Base-by-base conservation (phyloP, 345 rosid species). In the Fremontodendron californicum region DNA sequence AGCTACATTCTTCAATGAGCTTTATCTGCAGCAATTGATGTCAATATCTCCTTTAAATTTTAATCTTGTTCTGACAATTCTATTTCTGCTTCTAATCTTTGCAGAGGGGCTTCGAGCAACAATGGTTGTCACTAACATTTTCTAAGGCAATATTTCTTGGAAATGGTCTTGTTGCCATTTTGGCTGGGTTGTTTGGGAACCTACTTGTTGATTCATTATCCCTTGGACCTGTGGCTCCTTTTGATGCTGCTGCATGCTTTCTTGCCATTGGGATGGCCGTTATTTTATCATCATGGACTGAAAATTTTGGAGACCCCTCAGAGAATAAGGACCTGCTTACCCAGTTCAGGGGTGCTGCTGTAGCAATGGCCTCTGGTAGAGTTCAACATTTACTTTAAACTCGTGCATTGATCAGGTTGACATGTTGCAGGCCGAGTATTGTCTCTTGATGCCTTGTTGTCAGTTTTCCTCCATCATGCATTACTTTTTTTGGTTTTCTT, bases 141-240 rank as follows among this genome's bases (percentile, higher is more conserved):
- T 94, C 98, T 18, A 93, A 94, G 82, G 97, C 98, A 69, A 89
- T 93, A 78, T 94, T 94, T 80, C 92, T 93, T 81, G 98, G 97
- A 60, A 94, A 93, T 75, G 98, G 98, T 77, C 90, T 94, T 75
- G 94, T 93, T 48, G 98, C 98, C 70, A 94, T 94, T 82, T 48
- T 94, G 31, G 58, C 98, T 37, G 98, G 98, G 31, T 81, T 93
- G 85, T 89, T 93, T 49, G 97, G 98, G 27, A 93, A 94, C 86
- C 60, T 93, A 48, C 92, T 94, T 8, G 98, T 94, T 15, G 97
- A 88, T 78, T 72, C 93, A 8, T 78, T 94, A 76, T 75, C 92
- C n/a, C 89, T 94, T 62, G 98, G 98, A n/a, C 98, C 97, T 63
- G 98, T 94, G 71, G 92, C 98, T 75, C 98, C 98, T 71, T 94